Conservation (phyloP, 805 yeast species). For the Cyberlindnera mycetangii region DNA sequence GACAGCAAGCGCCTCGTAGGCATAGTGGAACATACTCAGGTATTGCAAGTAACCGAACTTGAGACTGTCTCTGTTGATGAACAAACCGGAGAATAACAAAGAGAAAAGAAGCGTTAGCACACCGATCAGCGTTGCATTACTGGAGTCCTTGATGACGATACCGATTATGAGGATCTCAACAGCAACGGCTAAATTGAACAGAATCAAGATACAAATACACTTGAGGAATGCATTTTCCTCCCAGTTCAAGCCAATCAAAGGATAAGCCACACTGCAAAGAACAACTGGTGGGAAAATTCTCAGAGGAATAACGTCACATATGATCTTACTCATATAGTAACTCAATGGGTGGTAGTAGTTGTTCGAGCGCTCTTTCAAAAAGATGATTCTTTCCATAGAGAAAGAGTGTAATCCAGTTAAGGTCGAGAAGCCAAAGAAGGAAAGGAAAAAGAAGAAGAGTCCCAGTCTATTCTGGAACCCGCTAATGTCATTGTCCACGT, state of each 20-base stretch:
- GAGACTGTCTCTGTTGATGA: conserved; percentile 72
- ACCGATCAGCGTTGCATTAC: conserved; percentile 88
- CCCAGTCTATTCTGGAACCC: conserved; percentile 97
- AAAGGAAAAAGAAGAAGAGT: conserved; percentile 82
- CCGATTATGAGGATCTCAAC: conserved; percentile 85
- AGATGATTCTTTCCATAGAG: conserved; percentile 82
- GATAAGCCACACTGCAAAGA: conserved; percentile 77
- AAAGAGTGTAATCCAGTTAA: conserved; percentile 89
- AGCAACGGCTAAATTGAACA: conserved; percentile 86
- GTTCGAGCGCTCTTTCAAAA: conserved; percentile 90
- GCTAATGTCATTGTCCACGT: conserved; percentile 82
- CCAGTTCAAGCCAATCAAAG: conserved; percentile 84
- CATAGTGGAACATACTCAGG: conserved; percentile 90
- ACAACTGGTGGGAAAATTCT: conserved; percentile 90
- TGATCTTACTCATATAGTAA: conserved; percentile 78
- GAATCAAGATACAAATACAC: conserved; percentile 63
- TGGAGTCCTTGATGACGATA: conserved; percentile 80
- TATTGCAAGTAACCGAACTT: conserved; percentile 74
- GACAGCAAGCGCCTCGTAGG: conserved; percentile 87
- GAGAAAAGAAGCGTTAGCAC: conserved; percentile 82
- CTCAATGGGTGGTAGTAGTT: conserved; percentile 88
- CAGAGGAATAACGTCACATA: conserved; percentile 91
- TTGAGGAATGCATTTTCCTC: conserved; percentile 70
- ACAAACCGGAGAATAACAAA: conserved; percentile 87
- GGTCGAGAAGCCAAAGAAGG: conserved; percentile 92